These are phyloP conservation scores for Grigorovia yakushimaensis DNA, from an alignment of 805 yeast genomes.

Conservation along the genomic window DNA sequence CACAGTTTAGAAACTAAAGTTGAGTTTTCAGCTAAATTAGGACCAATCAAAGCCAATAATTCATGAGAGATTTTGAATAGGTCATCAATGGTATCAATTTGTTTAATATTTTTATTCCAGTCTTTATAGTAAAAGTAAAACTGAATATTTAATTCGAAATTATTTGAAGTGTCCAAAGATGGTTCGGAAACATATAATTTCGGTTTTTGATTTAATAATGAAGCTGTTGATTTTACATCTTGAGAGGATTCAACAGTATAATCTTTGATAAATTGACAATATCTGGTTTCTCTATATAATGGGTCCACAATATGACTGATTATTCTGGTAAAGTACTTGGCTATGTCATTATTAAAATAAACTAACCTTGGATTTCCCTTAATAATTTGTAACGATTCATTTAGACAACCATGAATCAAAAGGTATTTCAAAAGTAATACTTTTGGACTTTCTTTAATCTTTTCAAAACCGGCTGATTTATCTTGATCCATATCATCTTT, in stretches of 20 bases:
- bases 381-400: conserved; percentile 54
- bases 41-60: conserved; percentile 45
- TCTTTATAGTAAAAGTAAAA: conserved; percentile 36
- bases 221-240: conserved; percentile 7
- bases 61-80: conserved; percentile 40
- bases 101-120: conserved; percentile 40
- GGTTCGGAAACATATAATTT: conserved; percentile 9
- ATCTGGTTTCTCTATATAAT: conserved; percentile 16
- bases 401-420: conserved; percentile 49
- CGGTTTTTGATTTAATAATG: conserved; percentile 12
- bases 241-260: background rate
- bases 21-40: conserved; percentile 40
- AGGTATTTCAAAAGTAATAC: conserved; percentile 41
- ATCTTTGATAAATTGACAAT: background rate
- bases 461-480: conserved; percentile 4
- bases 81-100: conserved; percentile 32
- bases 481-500: conserved; percentile 14
- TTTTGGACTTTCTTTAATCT: conserved; percentile 26
- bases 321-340: conserved; percentile 39
- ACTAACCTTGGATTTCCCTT: conserved; percentile 54
- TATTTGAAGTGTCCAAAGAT: conserved; percentile 10
- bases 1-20: conserved; percentile 47
- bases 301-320: conserved; percentile 43
- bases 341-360: conserved; percentile 40
- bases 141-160: conserved; percentile 9